Base-by-base conservation (phyloP, 352 stramenopile genomes). In the Blastocystis sp. region DNA sequence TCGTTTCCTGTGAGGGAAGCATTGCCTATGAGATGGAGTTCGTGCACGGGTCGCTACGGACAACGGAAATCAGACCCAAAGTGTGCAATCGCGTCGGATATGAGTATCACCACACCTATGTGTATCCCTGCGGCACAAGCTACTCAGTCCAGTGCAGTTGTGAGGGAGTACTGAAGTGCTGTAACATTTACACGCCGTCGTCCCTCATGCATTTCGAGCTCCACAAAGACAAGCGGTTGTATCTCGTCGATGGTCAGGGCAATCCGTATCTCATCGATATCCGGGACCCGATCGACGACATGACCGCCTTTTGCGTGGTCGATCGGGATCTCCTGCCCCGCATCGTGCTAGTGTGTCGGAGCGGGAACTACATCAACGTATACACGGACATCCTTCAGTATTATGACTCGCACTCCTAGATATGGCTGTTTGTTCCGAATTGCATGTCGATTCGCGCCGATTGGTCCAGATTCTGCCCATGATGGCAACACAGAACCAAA, bases 331-430 rank as follows among this genome's bases (percentile, higher is more conserved):
- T 28, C 1, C 21, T n/a, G 52, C 57, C 57, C 2, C 24, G 34
- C 9, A 84, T 84, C 42, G 60, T 69, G n/a, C 54, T 84, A 21
- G 40, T 84, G 19, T 84, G 74, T 64, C 52, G 74, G 3, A 43
- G 34, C 61, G 7, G 6, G 4, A 45, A 68, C 74, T 70, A 28
- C 24, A 59, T 84, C 24, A 34, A 54, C 34, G 45, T 84, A 11
- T 84, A 84, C 43, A 84, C 52, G 10, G 74, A 84, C 57, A n/a
- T 84, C 48, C 43, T 84, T 7, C 24, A 68, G 60, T 70, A 84
- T 28, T 84, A 84, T 57, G 17, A 65, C 7, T 6, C 21, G 4
- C 66, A 14, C 21, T 52, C 10, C 28, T 76, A 57, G 66, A 57
- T 40, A 71, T 71, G 34, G 34, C n/a, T 76, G 34, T 76, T 76